These are phyloP conservation scores for Termitomyces bulborhizus DNA, from an alignment of 768 basidiomycete genomes.

Conservation along the genomic window DNA sequence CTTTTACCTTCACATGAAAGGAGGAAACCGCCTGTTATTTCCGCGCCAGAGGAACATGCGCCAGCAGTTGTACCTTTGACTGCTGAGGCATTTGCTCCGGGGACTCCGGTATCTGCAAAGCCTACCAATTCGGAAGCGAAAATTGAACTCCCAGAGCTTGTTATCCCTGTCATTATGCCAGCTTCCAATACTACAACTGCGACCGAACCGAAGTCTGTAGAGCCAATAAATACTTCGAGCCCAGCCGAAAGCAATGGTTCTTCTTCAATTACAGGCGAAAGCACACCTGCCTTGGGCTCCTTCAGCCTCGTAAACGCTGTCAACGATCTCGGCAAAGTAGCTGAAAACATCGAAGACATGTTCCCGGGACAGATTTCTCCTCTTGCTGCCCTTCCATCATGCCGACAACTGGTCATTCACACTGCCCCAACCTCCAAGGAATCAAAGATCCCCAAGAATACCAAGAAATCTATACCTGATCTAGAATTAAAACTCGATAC, in stretches of 20 bases:
- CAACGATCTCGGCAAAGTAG: conserved; percentile 13
- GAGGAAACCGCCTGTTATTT: neutral
- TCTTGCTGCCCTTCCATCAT: conserved; percentile 7
- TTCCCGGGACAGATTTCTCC: conserved; percentile 19
- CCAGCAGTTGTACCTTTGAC: neutral
- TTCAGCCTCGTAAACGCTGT: conserved; percentile 16
- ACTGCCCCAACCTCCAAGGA: neutral
- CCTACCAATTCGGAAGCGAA: neutral
- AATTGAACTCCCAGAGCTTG: neutral
- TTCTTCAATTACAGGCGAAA: neutral
- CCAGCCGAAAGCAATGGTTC: neutral
- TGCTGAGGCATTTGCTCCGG: neutral
- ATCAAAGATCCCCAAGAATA: neutral
- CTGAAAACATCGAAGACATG: conserved; percentile 17
- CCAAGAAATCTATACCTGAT: conserved; percentile 8
- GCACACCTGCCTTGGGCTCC: conserved; percentile 12
- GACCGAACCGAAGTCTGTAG: neutral
- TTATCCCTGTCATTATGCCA: neutral
- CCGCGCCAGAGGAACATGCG: neutral
- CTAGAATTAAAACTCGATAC: neutral
- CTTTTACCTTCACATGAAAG: conserved; percentile 5
- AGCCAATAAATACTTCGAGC: neutral
- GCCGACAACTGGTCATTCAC: conserved; percentile 8
- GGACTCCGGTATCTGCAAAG: neutral
- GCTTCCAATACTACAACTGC: neutral